Conservation (phyloP, 225 moss, liverwort and hornwort genomes). For the Straminergon stramineum region DNA sequence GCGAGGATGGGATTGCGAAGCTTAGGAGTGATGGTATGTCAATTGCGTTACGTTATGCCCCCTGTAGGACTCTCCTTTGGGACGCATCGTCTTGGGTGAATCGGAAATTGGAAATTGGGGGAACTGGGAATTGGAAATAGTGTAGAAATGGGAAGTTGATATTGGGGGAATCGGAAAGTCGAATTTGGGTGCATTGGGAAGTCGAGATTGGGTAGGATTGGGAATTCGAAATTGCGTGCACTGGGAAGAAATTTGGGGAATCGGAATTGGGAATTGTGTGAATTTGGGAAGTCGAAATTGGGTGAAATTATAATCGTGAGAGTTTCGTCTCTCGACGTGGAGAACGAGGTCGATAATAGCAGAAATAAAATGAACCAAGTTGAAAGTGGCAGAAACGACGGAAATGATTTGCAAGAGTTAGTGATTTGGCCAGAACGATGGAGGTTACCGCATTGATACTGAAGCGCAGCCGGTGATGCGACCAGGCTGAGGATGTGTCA, state of each 20-base stretch:
- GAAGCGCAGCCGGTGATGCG: background rate
- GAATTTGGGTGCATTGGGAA: background rate
- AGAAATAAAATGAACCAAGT: background rate
- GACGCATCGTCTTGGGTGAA: background rate
- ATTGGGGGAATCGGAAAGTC: background rate
- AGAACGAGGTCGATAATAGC: background rate
- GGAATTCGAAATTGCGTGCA: background rate
- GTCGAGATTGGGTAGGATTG: background rate
- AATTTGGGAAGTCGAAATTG: background rate
- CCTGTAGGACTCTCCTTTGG: background rate
- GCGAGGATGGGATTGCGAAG: conserved; percentile 36
- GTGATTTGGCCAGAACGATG: background rate
- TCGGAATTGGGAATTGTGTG: background rate
- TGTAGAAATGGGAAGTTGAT: background rate
- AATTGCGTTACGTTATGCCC: background rate
- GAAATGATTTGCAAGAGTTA: background rate
- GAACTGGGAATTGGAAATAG: background rate
- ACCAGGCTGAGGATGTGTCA: background rate
- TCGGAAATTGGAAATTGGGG: background rate
- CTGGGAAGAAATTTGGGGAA: background rate
- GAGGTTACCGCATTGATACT: background rate
- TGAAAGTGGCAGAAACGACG: background rate
- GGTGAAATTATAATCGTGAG: background rate
- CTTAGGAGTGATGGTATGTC: conserved; percentile 54
- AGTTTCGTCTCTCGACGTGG: background rate